These are phyloP conservation scores for Paraphaeosphaeria minitans DNA, from an alignment of 2,329 filamentous ascomycete species.

Conservation along the genomic window DNA sequence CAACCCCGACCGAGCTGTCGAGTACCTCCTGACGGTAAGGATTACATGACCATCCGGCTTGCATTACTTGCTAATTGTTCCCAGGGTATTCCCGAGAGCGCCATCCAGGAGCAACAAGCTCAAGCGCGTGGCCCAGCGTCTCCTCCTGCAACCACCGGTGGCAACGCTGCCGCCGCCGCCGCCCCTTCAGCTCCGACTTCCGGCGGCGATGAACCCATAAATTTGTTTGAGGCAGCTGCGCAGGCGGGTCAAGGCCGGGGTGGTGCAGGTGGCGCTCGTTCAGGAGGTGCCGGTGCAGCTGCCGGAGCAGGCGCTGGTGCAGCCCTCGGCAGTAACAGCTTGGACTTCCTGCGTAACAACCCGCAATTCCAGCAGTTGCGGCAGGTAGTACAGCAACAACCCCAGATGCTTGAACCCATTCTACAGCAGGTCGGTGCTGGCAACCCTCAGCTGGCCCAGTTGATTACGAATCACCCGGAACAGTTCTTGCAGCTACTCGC, in stretches of 20 bases:
- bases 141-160: conserved; percentile 51
- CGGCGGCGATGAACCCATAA: conserved; percentile 71
- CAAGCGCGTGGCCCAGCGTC: conserved; percentile 49
- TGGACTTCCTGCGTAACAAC: conserved; percentile 94
- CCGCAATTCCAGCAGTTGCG: conserved; percentile 97
- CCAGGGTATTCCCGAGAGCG: conserved; percentile 87
- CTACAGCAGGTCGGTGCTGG: conserved; percentile 93
- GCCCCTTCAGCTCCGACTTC: conserved; percentile 25
- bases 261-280: conserved; percentile 49
- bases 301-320: conserved; percentile 59
- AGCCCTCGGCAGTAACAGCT: conserved; percentile 69
- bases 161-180: conserved; percentile 49
- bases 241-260: conserved; percentile 64
- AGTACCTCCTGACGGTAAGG: conserved; percentile 86
- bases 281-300: conserved; percentile 57
- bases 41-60: conserved; percentile 20
- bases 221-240: conserved; percentile 91
- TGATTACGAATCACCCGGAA: conserved; percentile 90
- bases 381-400: conserved; percentile 95
- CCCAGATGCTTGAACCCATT: conserved; percentile 98
- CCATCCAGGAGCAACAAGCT: conserved; percentile 68
- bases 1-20: conserved; percentile 96
- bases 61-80: conserved; percentile 25
- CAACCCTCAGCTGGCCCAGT: conserved; percentile 90
- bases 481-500: conserved; percentile 90